Conservation (phyloP, 768 basidiomycete species). For the Phylloporus sp. region DNA sequence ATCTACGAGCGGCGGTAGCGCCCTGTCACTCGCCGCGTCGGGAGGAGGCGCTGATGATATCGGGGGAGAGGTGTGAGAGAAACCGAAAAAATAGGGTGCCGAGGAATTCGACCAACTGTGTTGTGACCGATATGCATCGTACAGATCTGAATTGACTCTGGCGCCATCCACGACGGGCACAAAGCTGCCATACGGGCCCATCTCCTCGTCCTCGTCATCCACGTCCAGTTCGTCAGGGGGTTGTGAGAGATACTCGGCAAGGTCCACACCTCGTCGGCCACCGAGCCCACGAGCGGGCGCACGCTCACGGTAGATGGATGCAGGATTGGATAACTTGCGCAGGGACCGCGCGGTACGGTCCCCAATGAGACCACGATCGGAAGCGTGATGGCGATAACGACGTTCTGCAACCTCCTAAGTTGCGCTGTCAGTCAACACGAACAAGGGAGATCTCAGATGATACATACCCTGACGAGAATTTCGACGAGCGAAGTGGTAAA, state of each 20-base stretch:
- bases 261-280: constrained; percentile 31
- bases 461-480: constrained; percentile 68
- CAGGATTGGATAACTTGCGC: constrained; percentile 48
- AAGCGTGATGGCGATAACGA: constrained; percentile 44
- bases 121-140: constrained; percentile 55
- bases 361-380: constrained; percentile 58
- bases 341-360: constrained; percentile 63
- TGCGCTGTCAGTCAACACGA: constrained; percentile 1
- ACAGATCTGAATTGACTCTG: constrained; percentile 55
- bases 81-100: constrained; percentile 19
- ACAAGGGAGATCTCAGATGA: background rate
- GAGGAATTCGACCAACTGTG: constrained; percentile 28
- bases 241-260: constrained; percentile 48
- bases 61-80: constrained; percentile 25
- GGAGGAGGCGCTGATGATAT: constrained; percentile 24
- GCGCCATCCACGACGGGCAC: constrained; percentile 43
- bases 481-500: constrained; percentile 75
- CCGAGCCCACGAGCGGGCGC: constrained; percentile 34
- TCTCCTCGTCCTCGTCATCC: constrained; percentile 66
- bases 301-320: constrained; percentile 51
- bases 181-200: constrained; percentile 38
- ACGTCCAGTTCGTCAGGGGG: constrained; percentile 54
- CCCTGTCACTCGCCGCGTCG: constrained; percentile 20
- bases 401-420: constrained; percentile 73
- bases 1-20: constrained; percentile 28